These are phyloP conservation scores for Exophiala dermatitidis DNA, from an alignment of 2,329 filamentous ascomycete genomes.

Conservation along the genomic window DNA sequence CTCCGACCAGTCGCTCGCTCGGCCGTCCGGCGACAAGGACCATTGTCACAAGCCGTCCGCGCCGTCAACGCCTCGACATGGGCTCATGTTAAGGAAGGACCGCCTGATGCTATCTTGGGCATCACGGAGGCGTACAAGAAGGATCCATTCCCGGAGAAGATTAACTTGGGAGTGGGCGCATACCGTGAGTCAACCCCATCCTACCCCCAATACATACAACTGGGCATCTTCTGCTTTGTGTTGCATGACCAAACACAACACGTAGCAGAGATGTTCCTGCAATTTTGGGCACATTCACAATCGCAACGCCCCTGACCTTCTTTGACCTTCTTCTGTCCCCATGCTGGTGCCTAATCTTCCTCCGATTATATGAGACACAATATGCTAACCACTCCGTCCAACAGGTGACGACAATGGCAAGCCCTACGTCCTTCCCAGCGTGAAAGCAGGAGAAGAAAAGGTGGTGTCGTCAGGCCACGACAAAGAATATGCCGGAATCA, in stretches of 20 bases:
- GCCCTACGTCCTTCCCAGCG: slow-evolving; percentile 93
- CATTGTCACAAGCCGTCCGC: slow-evolving; percentile 31
- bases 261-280: too few species aligned
- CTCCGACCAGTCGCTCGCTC: slow-evolving; percentile 39
- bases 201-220: background rate
- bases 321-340: too few species aligned
- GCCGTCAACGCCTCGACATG: slow-evolving; percentile 68
- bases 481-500: slow-evolving; percentile 59
- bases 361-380: background rate
- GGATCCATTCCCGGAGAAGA: slow-evolving; percentile 87
- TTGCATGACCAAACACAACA: too few species aligned
- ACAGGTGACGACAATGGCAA: slow-evolving; percentile 82
- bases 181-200: slow-evolving; percentile 56
- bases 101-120: slow-evolving; percentile 56
- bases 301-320: too few species aligned
- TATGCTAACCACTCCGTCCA: background rate
- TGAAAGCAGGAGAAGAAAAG: slow-evolving; percentile 80
- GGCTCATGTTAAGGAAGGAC: slow-evolving; percentile 85
- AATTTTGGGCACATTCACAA: too few species aligned
- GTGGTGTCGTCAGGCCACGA: slow-evolving; percentile 70
- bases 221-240: background rate
- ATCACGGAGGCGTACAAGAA: slow-evolving; percentile 99
- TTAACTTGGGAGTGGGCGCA: slow-evolving; percentile 95
- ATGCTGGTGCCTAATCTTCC: background rate
- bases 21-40: slow-evolving; percentile 32